Conservation (phyloP, 2,329 filamentous ascomycete genomes). For the Aspergillus costaricaensis region DNA sequence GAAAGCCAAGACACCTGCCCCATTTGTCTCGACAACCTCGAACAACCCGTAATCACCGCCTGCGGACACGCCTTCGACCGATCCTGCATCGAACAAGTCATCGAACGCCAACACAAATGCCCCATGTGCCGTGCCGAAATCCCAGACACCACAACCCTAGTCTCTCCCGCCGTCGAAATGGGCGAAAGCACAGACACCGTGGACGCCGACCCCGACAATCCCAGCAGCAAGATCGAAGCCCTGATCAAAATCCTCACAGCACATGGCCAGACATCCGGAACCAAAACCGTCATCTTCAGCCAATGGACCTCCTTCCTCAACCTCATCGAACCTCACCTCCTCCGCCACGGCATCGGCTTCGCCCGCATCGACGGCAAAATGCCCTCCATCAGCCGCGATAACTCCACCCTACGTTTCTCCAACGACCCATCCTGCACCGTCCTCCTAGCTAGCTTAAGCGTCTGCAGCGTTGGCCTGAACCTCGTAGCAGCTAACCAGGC, state of each 20-base stretch:
- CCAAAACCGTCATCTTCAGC: constrained; percentile 80
- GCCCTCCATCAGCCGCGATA: constrained; percentile 69
- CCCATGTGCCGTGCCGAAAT: constrained; percentile 79
- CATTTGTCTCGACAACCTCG: constrained; percentile 74
- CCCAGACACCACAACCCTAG: constrained; percentile 61
- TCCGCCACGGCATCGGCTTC: constrained; percentile 61
- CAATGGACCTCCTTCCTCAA: constrained; percentile 81
- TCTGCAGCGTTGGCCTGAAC: constrained; percentile 84
- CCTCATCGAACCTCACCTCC: constrained; percentile 69
- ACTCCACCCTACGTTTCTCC: constrained; percentile 67
- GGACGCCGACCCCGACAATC: constrained; percentile 62
- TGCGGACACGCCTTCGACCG: constrained; percentile 81
- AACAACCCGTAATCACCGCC: constrained; percentile 75
- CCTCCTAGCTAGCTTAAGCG: constrained; percentile 77
- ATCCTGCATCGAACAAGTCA: constrained; percentile 71
- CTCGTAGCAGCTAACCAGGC: constrained; percentile 84
- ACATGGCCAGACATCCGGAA: constrained; percentile 62
- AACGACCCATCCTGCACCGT: constrained; percentile 68
- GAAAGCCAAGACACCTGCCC: constrained; percentile 82
- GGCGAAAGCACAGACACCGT: constrained; percentile 51
- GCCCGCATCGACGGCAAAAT: constrained; percentile 81
- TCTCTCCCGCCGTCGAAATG: constrained; percentile 63
- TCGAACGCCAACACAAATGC: constrained; percentile 75
- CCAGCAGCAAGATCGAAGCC: constrained; percentile 81
- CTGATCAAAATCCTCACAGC: constrained; percentile 74